Base-by-base conservation (phyloP, 2,329 filamentous ascomycete genomes). In the Fusarium sp. region DNA sequence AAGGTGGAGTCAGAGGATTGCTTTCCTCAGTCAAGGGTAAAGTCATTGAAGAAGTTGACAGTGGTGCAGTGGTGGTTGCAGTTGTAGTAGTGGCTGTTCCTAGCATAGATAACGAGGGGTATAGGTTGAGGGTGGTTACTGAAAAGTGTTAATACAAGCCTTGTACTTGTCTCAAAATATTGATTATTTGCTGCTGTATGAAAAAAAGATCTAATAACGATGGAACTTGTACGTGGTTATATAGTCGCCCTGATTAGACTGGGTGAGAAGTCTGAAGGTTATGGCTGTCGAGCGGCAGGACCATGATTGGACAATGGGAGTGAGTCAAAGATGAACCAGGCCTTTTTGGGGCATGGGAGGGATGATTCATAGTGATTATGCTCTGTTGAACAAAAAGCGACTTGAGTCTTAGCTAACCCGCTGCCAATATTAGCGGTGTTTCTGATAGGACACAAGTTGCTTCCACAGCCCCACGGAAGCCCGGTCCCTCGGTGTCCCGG, bases 371-470 rank as follows among this genome's bases (percentile, higher is more conserved):
- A 64, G 59, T 64, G 61, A 64, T 50, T 40, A 1, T 14, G 18
- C 7, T 4, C 6, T 8, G 26, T 26, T 36, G 49, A n/a, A 5
- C 26, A 31, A n/a, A 7, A 17, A 17, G 17, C 4, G 45, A 63
- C 60, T 20, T 22, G 0, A 0, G 0, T 1, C 1, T 22, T 63
- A 63, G 26, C 59, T 1, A 1, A 1, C 0, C 1, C 1, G 3
- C 0, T 0, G 6, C 7, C 0, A 1, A 3, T 8, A 5, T 0
- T 0, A 1, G 8, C 9, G 3, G 0, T 0, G 1, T 1, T 5
- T 2, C 6, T 7, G 22, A 11, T n/a, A 31, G 8, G 4, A 2
- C 5, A 7, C 0, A 58, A 17, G 28, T 60, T 2, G 13, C 36
- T 6, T 1, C 22, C 20, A 5, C 18, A 17, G 17, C 20, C n/a